phyloP scores from a whole-genome alignment of 768 basidiomycete genomes.

The Rhodosporidiobolus odoratus region DNA sequence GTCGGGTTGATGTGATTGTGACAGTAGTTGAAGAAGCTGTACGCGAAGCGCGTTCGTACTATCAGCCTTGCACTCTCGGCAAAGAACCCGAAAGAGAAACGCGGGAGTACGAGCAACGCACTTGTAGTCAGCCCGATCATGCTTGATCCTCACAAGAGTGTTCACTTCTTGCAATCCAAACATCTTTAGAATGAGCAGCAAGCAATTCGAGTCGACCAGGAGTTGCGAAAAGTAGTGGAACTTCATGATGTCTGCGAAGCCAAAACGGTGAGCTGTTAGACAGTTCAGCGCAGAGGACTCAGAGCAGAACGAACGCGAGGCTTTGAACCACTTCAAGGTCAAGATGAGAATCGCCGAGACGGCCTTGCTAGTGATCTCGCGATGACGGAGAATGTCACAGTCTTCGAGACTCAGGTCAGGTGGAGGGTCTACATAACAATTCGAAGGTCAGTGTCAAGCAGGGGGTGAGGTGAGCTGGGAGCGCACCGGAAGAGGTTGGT shows the following conservation, averaged over 20 bases:
- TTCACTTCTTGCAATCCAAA: constrained; percentile 93
- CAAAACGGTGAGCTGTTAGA: neutral
- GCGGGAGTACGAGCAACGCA: constrained; percentile 37
- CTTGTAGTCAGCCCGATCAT: constrained; percentile 57
- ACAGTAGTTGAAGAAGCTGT: constrained; percentile 94
- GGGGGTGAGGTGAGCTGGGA: neutral
- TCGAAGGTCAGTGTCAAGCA: neutral
- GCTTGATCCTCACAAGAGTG: constrained; percentile 73
- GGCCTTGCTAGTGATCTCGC: constrained; percentile 95
- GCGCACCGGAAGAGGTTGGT: neutral
- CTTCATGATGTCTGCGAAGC: constrained; percentile 81
- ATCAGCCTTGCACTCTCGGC: neutral
- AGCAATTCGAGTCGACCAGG: constrained; percentile 87
- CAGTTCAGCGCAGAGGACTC: too few species aligned
- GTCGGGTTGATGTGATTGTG: constrained; percentile 64
- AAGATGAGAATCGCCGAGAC: constrained; percentile 89
- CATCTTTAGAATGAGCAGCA: constrained; percentile 91
- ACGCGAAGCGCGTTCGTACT: too few species aligned
- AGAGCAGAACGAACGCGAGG: constrained; percentile 70
- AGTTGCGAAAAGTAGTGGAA: constrained; percentile 97
- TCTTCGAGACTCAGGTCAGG: constrained; percentile 76
- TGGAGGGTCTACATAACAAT: constrained; percentile 47
- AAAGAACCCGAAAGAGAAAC: neutral
- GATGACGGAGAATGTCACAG: constrained; percentile 85
- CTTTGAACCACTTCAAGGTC: constrained; percentile 96